These are phyloP conservation scores for Micractinium sp. DNA, from an alignment of 139 green algal genomes.

Conservation along the genomic window DNA sequence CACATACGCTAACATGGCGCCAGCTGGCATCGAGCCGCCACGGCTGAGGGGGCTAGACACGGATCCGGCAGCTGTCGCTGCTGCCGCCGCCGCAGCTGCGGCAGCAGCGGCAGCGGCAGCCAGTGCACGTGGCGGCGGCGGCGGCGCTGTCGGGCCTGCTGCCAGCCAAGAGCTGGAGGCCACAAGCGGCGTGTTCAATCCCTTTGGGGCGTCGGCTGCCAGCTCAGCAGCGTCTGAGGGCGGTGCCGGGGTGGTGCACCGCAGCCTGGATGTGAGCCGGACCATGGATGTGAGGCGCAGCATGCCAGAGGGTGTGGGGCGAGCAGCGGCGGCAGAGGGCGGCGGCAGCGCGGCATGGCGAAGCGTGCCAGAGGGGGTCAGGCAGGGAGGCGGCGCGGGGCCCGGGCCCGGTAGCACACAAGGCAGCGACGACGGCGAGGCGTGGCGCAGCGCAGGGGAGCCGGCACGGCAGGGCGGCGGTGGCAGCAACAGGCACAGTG, in stretches of 20 bases:
- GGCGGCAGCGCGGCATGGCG: not conserved
- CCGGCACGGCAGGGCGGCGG: no score
- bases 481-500: no score
- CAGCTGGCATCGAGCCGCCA: conserved; percentile 21
- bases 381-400: not conserved
- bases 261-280: conserved; percentile 1
- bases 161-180: no score
- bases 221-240: not conserved
- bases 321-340: not conserved
- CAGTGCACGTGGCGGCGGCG: not conserved
- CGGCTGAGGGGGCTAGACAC: conserved; percentile 33
- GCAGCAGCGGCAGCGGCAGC: not conserved
- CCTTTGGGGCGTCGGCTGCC: no score
- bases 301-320: conserved; percentile 2
- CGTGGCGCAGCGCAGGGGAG: no score
- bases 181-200: no score
- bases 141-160: not conserved
- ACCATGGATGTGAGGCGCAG: conserved; percentile 13
- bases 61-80: not conserved
- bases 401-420: no score
- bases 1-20: conserved; percentile 16
- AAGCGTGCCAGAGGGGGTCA: not conserved
- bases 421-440: no score
- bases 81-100: not conserved
- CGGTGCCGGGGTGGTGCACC: not conserved